These are phyloP conservation scores for Protea cynaroides DNA, from an alignment of 164 flowering plant genomes.

Conservation along the genomic window DNA sequence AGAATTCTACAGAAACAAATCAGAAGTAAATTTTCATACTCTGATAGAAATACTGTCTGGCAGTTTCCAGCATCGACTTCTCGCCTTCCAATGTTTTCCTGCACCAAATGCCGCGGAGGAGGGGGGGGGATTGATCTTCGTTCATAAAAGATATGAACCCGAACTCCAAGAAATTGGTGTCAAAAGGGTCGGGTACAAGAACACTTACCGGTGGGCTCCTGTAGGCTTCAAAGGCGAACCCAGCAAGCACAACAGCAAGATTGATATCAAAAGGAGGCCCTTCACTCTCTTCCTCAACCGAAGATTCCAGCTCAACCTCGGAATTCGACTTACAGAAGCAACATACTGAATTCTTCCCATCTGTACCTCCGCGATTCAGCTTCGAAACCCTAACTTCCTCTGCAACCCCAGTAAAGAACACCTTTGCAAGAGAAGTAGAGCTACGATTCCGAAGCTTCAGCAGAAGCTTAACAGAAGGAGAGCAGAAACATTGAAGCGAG, in stretches of 20 bases:
- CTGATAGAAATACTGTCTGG: conserved; percentile 76
- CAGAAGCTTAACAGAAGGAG: conserved; percentile 16
- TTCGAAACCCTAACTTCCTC: conserved; percentile 21
- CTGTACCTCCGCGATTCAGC: conserved; percentile 5
- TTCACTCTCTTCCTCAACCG: conserved; percentile 25
- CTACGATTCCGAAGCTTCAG: conserved; percentile 16
- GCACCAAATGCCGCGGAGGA: conserved; percentile 6
- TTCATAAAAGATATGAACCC: neutral
- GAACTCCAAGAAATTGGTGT: neutral
- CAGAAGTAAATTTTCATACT: conserved; percentile 40
- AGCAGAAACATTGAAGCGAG: conserved; percentile 5
- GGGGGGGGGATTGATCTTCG: no score
- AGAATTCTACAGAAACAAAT: neutral
- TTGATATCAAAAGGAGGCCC: conserved; percentile 79
- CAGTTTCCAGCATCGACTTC: conserved; percentile 83
- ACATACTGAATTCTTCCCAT: conserved; percentile 10
- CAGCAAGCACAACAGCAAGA: conserved; percentile 91
- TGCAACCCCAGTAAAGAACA: conserved; percentile 6
- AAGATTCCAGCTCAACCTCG: conserved; percentile 15
- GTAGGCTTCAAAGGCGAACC: conserved; percentile 96
- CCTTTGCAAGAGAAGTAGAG: conserved; percentile 9
- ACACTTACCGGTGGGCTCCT: conserved; percentile 58
- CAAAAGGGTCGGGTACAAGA: neutral
- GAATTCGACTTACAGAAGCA: conserved; percentile 24
- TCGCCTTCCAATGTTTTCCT: conserved; percentile 64